A percentile compares a stretch with the other conserved stretches of the same genome.
phyloP scores from a whole-genome alignment of 2,329 filamentous ascomycete genomes.

The Colletotrichum somersetense region DNA sequence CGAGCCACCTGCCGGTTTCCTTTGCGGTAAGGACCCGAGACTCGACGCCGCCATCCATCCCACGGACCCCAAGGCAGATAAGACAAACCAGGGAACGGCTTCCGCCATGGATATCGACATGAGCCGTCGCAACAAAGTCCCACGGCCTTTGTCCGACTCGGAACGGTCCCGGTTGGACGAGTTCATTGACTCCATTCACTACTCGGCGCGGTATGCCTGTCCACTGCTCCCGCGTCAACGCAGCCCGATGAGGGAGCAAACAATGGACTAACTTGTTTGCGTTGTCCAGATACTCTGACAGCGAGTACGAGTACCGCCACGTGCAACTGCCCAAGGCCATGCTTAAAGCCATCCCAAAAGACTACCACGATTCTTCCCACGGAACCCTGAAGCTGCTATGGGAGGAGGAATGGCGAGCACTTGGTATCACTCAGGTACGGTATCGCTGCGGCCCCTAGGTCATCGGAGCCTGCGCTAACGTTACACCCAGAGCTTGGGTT shows the following conservation, averaged over 20 bases:
- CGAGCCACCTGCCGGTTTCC: conserved; percentile 29
- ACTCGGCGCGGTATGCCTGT: conserved; percentile 81
- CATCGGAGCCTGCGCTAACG: conserved; percentile 22
- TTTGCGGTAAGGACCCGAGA: conserved; percentile 31
- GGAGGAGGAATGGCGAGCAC: conserved; percentile 98
- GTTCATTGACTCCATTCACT: conserved; percentile 94
- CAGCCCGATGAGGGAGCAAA: not conserved
- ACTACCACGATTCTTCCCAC: conserved; percentile 90
- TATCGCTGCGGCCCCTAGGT: not conserved
- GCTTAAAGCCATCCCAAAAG: conserved; percentile 95
- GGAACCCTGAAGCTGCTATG: conserved; percentile 95
- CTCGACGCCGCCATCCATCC: conserved; percentile 36
- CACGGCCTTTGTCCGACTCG: conserved; percentile 81
- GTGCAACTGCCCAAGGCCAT: conserved; percentile 98
- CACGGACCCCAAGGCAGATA: conserved; percentile 20
- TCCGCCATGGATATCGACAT: conserved; percentile 75
- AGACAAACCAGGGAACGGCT: conserved; percentile 21
- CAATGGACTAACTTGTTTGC: conserved; percentile 10
- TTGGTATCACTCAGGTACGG: conserved; percentile 94
- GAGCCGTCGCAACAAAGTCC: conserved; percentile 86
- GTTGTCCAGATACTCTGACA: conserved; percentile 84
- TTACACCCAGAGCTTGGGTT: conserved; percentile 84
- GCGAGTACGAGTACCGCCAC: conserved; percentile 95
- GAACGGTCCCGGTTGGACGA: conserved; percentile 90
- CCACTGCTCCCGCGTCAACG: conserved; percentile 11